A percentile compares a stretch with the other conserved stretches of the same genome.
phyloP scores from a whole-genome alignment of 2,329 filamentous ascomycete species.

The Cryoendolithus antarcticus region DNA sequence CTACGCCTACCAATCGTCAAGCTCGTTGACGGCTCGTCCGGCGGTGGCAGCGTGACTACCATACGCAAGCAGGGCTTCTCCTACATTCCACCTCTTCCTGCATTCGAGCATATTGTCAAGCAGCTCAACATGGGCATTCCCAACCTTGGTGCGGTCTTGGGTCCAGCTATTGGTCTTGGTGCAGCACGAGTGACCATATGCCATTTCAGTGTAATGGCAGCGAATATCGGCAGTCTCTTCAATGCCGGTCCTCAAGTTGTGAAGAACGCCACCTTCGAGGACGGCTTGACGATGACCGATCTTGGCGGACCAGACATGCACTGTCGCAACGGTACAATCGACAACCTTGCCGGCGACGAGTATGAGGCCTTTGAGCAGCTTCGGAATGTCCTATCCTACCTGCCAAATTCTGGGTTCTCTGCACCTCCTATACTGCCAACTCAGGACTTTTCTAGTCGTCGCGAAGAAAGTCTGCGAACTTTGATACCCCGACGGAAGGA shows the following conservation, averaged over 20 bases:
- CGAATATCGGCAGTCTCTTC: slow-evolving; percentile 48
- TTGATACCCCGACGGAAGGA: slow-evolving; percentile 46
- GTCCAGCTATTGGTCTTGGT: slow-evolving; percentile 51
- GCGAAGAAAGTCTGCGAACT: slow-evolving; percentile 37
- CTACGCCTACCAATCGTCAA: slow-evolving; percentile 50
- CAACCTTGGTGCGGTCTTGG: slow-evolving; percentile 50
- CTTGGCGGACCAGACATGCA: slow-evolving; percentile 50
- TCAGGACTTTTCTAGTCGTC: slow-evolving; percentile 39
- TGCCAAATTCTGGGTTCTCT: slow-evolving; percentile 46
- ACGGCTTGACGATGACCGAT: slow-evolving; percentile 46
- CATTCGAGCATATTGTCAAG: slow-evolving; percentile 41
- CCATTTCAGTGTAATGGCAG: slow-evolving; percentile 56
- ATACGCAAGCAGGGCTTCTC: slow-evolving; percentile 45
- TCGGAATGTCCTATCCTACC: slow-evolving; percentile 42
- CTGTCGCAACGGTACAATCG: slow-evolving; percentile 54
- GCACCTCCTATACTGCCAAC: slow-evolving; percentile 35
- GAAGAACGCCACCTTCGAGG: slow-evolving; percentile 50
- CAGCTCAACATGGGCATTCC: slow-evolving; percentile 53
- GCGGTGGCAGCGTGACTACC: slow-evolving; percentile 49
- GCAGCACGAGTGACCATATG: slow-evolving; percentile 49
- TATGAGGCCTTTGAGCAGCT: slow-evolving; percentile 51
- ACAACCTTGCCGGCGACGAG: slow-evolving; percentile 50
- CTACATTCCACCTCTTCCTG: slow-evolving; percentile 47
- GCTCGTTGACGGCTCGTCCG: slow-evolving; percentile 51
- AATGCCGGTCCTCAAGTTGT: slow-evolving; percentile 55